These are phyloP conservation scores for Fraxinus cuspidata DNA, from an alignment of 257 asterid species.

Conservation along the genomic window DNA sequence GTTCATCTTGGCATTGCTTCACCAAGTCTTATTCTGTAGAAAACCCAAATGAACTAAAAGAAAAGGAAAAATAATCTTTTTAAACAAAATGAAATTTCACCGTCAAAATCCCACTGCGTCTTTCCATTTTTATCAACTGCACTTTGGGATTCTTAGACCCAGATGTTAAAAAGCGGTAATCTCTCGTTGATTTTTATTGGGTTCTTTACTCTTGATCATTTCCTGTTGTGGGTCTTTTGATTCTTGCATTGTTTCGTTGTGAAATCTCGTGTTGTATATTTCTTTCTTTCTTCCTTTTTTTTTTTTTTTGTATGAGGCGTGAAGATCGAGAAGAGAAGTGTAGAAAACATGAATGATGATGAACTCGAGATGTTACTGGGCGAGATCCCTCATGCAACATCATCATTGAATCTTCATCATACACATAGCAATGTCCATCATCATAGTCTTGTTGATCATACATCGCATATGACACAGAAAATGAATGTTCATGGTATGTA, in stretches of 20 bases:
- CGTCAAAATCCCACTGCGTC: conserved; percentile 31
- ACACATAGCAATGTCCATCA: conserved; percentile 35
- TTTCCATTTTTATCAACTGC: conserved; percentile 36
- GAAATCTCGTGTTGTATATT: conserved; percentile 28
- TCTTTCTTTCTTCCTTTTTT: background rate
- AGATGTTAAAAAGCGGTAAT: conserved; percentile 48
- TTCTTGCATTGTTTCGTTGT: conserved; percentile 32
- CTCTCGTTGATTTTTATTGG: conserved; percentile 32
- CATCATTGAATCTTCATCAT: conserved; percentile 48
- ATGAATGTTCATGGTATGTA: conserved; percentile 36
- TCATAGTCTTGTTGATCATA: conserved; percentile 34
- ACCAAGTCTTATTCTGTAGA: conserved; percentile 56
- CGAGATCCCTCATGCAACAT: conserved; percentile 82
- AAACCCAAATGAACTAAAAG: conserved; percentile 45
- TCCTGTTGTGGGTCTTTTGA: conserved; percentile 18
- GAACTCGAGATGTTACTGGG: conserved; percentile 77
- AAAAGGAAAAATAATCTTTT: conserved; percentile 9
- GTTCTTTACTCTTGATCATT: conserved; percentile 30
- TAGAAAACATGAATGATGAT: conserved; percentile 60
- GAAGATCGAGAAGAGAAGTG: conserved; percentile 29
- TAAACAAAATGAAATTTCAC: conserved; percentile 41
- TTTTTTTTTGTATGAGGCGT: conserved; percentile 36
- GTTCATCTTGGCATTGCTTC: conserved; percentile 84
- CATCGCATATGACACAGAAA: conserved; percentile 35
- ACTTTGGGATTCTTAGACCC: conserved; percentile 42